Base-by-base conservation (phyloP, 257 asterid species). In the Solanum appendiculatum region DNA sequence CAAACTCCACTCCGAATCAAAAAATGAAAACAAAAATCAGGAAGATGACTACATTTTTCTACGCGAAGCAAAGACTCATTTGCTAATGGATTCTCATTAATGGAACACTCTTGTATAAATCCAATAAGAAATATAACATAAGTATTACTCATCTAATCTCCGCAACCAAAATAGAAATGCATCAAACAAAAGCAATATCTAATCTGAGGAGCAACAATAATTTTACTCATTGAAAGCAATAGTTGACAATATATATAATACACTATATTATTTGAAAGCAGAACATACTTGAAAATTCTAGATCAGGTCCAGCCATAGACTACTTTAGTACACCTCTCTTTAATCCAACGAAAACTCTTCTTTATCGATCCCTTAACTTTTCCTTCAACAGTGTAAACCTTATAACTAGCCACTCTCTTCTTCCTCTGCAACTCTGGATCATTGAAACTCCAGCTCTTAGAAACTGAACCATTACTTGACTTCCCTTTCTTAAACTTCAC, bases 391-490 rank as follows among this genome's bases (percentile, higher is more conserved):
- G 75, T 33, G 74, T 87, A 87, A 14, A 31, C 84, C 64, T 87
- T 87, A 58, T 82, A 87, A 40, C 87, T 48, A 64, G 87, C 89
- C 18, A 87, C 87, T 73, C 87, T 87, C 39, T 83, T 87, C 74
- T 87, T 87, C 87, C 87, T 87, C n/a, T 69, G 86, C 58, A 82
- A 16, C 34, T 87, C 87, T n/a, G 84, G 84, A 58, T 82, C 87
- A 82, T 12, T 37, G 3, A 87, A 82, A 48, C 89, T 68, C 87
- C 87, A 87, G 31, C 73, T 31, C 33, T 54, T 87, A 54, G 86
- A 87, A 42, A 78, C 63, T 14, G 84, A 78, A 25, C 84, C 84
- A 25, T 44, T 44, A 29, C n/a, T 78, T 5, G 36, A 75, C 64
- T 44, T 44, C 9, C 60, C 58, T 78, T 78, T 44, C 84, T 78